Evolutionary conservation across 2,329 filamentous ascomycete genomes (phyloP), one percentile per base, ranked within the genome.

Genomic region (Talaromyces sp.): DNA sequence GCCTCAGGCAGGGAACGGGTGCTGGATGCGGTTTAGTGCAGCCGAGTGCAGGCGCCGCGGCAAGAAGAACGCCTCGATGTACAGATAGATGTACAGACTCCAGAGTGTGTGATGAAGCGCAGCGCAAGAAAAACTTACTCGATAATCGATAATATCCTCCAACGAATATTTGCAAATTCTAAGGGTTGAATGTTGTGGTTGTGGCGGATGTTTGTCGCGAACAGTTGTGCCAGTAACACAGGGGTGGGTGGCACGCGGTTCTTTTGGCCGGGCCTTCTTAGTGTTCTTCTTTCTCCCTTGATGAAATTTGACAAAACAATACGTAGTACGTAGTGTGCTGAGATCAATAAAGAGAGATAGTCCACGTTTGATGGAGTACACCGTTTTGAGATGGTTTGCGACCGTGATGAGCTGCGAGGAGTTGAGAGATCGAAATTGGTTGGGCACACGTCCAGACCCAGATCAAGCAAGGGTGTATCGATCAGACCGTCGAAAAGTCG

Each of bases 1-100:
- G 40, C 31, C 53, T 31, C 51, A 63, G 49, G 61, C 53, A 58
- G 53, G 36, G 38, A 49, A 25, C 38, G n/a, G 53, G 7, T 27
- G 25, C 29, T 34, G 13, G 27, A 49, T 64, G 43, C n/a, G 53
- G 36, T 27, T 58, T 56, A 63, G 61, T 36, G 61, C 31, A 25
- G 36, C 51, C 45, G 53, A 58, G 61, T 56, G 27, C 61, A 63
- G 49, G 25, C 61, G 61, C 49, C 15, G 60, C 61, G 61, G 51
- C 61, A 63, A 58, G 43, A 22, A 31, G 40, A 36, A 40, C 15
- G 17, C 49, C 25, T 7, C 13, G 7, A 47, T 25, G 19, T 25
- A 27, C 19, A 15, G n/a, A n/a, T n/a, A n/a, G n/a, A n/a, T n/a
- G n/a, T n/a, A n/a, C n/a, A n/a, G n/a, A n/a, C n/a, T n/a, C n/a